A percentile compares a stretch with the other conserved stretches of the same genome.
Evolutionary conservation across 345 rosid species (phyloP).

Genomic region (Xanthoceras sorbifolium): DNA sequence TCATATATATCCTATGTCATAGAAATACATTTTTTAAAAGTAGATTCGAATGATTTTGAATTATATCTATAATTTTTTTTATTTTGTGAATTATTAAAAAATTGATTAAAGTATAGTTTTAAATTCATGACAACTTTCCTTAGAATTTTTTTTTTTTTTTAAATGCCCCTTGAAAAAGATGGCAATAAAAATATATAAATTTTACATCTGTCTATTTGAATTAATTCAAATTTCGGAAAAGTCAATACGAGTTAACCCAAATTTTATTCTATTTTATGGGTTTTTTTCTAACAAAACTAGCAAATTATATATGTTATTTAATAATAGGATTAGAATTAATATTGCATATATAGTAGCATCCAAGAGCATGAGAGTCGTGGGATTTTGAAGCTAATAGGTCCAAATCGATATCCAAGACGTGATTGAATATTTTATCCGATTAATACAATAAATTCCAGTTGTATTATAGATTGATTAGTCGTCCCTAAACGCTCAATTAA

Average conservation of each 20-base stretch:
- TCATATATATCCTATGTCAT: not conserved
- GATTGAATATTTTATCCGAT: constrained; percentile 28
- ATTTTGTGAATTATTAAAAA: not conserved
- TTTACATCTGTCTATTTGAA: too few species aligned
- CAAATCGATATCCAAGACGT: constrained; percentile 13
- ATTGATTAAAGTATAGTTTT: too few species aligned
- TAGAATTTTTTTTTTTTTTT: too few species aligned
- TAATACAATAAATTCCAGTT: constrained; percentile 30
- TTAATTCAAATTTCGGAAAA: not conserved
- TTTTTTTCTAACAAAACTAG: not conserved
- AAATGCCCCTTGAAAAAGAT: not conserved
- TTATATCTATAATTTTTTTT: not conserved
- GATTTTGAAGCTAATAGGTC: constrained; percentile 24
- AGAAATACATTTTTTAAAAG: too few species aligned
- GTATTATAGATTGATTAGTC: constrained; percentile 19
- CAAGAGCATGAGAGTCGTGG: constrained; percentile 26
- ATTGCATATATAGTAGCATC: not conserved
- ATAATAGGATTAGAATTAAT: not conserved
- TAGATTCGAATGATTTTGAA: too few species aligned
- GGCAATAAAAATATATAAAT: not conserved
- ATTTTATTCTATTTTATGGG: too few species aligned
- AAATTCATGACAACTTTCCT: not conserved
- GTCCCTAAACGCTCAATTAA: constrained; percentile 28
- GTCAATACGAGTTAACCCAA: not conserved
- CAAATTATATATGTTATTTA: not conserved